phyloP scores from a whole-genome alignment of 2,329 filamentous ascomycete species.

The Neophaeococcomyces aloes region DNA sequence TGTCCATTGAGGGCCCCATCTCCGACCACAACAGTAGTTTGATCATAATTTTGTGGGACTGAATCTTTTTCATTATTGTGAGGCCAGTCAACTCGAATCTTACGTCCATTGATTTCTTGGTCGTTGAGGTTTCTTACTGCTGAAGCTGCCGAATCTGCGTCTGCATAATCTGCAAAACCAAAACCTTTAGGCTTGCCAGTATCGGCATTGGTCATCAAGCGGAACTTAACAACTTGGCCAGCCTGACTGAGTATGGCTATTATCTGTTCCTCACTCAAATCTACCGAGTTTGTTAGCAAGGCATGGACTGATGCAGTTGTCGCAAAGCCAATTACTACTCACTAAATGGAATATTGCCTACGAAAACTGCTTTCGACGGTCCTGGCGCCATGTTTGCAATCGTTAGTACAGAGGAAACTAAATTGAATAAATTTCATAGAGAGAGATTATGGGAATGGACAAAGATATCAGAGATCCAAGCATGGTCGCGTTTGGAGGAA shows the following conservation, averaged over 20 bases:
- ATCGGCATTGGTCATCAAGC: constrained; percentile 89
- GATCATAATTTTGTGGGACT: constrained; percentile 41
- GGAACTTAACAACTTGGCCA: constrained; percentile 82
- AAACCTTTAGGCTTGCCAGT: constrained; percentile 93
- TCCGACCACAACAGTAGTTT: constrained; percentile 25
- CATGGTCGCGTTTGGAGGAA: constrained; percentile 1
- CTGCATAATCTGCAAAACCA: constrained; percentile 90
- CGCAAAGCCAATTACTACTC: constrained; percentile 58
- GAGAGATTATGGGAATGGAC: neutral
- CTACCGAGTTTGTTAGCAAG: constrained; percentile 37
- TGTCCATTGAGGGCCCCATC: constrained; percentile 28
- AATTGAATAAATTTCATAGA: neutral
- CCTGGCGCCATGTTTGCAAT: constrained; percentile 33
- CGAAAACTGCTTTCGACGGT: constrained; percentile 37
- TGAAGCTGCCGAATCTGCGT: constrained; percentile 81
- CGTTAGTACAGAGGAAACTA: neutral
- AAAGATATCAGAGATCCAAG: neutral
- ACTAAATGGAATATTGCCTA: constrained; percentile 55
- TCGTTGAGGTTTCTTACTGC: constrained; percentile 94
- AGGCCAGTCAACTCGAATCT: constrained; percentile 89
- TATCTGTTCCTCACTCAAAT: constrained; percentile 91
- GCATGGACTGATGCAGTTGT: neutral
- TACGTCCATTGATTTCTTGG: constrained; percentile 87
- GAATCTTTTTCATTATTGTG: constrained; percentile 76
- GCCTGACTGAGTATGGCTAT: constrained; percentile 84